phyloP scores from a whole-genome alignment of 1,284 basidiomycete genomes.

The Schizophyllum amplum region DNA sequence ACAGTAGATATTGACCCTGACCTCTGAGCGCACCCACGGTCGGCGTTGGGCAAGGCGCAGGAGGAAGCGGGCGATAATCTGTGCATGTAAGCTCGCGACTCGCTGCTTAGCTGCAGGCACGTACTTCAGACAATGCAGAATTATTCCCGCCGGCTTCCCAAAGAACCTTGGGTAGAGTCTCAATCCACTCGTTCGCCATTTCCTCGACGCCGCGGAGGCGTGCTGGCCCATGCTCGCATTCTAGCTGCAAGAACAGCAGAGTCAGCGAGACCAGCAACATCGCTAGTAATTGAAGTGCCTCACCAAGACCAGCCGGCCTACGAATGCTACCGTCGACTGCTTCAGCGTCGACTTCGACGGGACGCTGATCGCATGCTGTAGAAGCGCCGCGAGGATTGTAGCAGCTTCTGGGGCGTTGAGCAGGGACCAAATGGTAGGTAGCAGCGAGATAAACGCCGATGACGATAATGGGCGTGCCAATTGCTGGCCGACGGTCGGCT shows the following conservation, averaged over 20 bases:
- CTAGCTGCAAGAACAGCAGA: constrained; percentile 38
- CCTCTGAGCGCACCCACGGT: constrained; percentile 31
- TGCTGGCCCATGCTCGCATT: constrained; percentile 47
- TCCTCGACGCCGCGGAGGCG: constrained; percentile 23
- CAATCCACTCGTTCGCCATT: constrained; percentile 49
- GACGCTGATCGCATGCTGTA: constrained; percentile 52
- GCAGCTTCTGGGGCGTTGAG: constrained; percentile 38
- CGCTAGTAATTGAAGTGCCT: constrained; percentile 17
- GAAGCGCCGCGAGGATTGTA: constrained; percentile 38
- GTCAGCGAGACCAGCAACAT: constrained; percentile 4
- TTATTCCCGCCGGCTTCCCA: constrained; percentile 76
- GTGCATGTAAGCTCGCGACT: neutral
- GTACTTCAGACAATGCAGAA: constrained; percentile 47
- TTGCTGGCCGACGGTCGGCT: constrained; percentile 32
- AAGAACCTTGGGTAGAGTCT: constrained; percentile 65
- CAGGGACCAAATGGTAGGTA: constrained; percentile 83
- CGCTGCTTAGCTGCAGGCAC: constrained; percentile 9
- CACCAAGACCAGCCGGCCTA: constrained; percentile 62
- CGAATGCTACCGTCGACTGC: constrained; percentile 59
- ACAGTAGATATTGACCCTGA: constrained; percentile 20
- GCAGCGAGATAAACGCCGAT: constrained; percentile 58
- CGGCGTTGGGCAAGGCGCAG: constrained; percentile 54
- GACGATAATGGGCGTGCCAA: constrained; percentile 44
- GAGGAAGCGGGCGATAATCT: constrained; percentile 58
- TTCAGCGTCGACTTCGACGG: constrained; percentile 57